These are phyloP conservation scores for Penicillium crustosum DNA, from an alignment of 2,329 filamentous ascomycete species.

Conservation along the genomic window DNA sequence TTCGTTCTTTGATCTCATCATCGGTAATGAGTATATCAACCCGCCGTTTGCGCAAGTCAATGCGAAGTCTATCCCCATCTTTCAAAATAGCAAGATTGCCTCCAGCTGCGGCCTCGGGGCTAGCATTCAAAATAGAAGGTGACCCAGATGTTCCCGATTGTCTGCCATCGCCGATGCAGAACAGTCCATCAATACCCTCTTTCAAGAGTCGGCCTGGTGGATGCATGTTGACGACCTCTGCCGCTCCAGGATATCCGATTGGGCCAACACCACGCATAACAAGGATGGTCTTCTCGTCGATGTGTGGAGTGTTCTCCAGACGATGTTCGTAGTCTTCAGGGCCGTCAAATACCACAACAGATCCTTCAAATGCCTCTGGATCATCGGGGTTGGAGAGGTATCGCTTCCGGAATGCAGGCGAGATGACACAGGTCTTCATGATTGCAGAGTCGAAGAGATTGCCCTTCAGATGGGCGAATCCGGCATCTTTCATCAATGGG, in stretches of 20 bases:
- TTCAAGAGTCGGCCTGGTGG: constrained; percentile 48
- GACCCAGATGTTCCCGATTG: constrained; percentile 58
- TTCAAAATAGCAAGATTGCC: constrained; percentile 54
- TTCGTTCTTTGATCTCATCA: constrained; percentile 42
- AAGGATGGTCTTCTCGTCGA: constrained; percentile 45
- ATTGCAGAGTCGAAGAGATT: constrained; percentile 54
- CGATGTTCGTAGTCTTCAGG: constrained; percentile 51
- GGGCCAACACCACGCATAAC: constrained; percentile 53
- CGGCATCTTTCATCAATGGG: constrained; percentile 52
- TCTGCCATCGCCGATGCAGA: constrained; percentile 56
- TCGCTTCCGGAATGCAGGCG: constrained; percentile 45
- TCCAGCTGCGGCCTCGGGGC: constrained; percentile 55
- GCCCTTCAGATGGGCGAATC: constrained; percentile 52
- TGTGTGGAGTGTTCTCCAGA: constrained; percentile 42
- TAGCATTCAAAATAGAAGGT: constrained; percentile 57
- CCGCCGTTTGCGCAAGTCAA: constrained; percentile 51
- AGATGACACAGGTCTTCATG: constrained; percentile 56
- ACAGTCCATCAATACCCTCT: constrained; percentile 49
- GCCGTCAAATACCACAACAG: constrained; percentile 53
- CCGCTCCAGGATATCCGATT: constrained; percentile 52
- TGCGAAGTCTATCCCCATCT: constrained; percentile 52
- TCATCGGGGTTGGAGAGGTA: constrained; percentile 50
- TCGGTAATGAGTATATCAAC: constrained; percentile 48
- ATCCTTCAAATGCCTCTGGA: constrained; percentile 51
- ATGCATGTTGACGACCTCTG: constrained; percentile 56